Conservation (phyloP, 805 yeast species). For the Candida nanaspora region DNA sequence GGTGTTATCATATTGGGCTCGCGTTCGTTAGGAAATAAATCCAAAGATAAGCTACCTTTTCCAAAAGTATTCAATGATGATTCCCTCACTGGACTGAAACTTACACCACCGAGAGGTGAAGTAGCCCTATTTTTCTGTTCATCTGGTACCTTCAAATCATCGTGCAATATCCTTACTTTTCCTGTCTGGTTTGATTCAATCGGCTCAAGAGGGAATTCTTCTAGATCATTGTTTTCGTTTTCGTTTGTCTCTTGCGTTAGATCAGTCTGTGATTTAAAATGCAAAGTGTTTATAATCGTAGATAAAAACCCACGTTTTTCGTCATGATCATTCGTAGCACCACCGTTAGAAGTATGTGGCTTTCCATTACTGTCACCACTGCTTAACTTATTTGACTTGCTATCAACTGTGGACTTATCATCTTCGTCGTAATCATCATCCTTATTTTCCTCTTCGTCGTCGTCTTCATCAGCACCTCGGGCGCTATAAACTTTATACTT, state of each 20-base stretch:
- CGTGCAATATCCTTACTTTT: not conserved
- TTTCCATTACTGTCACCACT: not conserved
- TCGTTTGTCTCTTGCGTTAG: not conserved
- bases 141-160: too few relatives aligned
- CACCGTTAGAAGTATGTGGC: not conserved
- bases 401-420: too few relatives aligned
- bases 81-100: slow-evolving; percentile 40
- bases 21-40: slow-evolving; percentile 18
- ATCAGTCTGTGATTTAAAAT: slow-evolving; percentile 17
- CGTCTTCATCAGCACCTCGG: too few relatives aligned
- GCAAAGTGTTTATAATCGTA: slow-evolving; percentile 20
- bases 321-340: not conserved
- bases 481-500: too few relatives aligned
- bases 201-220: not conserved
- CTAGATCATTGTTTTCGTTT: not conserved
- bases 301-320: slow-evolving; percentile 17
- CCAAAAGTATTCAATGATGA: slow-evolving; percentile 43
- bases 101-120: slow-evolving; percentile 24
- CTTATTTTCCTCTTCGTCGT: not conserved
- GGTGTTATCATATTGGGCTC: too few relatives aligned
- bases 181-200: not conserved
- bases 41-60: slow-evolving; percentile 36
- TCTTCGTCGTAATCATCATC: not conserved
- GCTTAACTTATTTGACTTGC: too few relatives aligned
- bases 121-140: not conserved